Conservation (phyloP, 1,284 basidiomycete genomes). For the Apiotrichum gracile region DNA sequence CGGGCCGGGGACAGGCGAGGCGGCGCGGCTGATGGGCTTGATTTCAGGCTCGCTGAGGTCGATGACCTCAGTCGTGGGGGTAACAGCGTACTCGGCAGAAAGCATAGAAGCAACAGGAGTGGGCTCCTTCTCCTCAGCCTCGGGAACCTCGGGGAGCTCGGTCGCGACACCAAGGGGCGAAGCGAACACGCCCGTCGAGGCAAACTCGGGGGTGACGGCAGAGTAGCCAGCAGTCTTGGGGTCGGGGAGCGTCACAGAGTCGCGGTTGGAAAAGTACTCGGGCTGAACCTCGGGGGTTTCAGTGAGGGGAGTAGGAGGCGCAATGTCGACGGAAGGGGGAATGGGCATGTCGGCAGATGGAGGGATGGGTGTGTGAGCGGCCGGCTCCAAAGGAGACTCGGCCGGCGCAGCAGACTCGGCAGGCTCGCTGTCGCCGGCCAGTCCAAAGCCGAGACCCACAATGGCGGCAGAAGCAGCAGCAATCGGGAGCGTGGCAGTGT, state of each 20-base stretch:
- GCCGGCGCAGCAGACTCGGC: neutral
- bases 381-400: too few species aligned
- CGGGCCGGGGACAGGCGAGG: neutral
- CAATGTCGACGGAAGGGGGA: neutral
- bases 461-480: neutral
- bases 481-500: neutral
- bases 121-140: neutral
- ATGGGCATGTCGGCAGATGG: neutral
- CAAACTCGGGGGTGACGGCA: slow-evolving; percentile 1
- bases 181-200: neutral
- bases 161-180: neutral
- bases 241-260: neutral
- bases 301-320: neutral
- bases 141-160: neutral
- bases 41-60: neutral
- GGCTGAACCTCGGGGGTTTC: neutral
- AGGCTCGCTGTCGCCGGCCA: neutral
- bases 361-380: too few species aligned
- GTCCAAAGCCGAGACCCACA: neutral
- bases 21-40: neutral
- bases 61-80: neutral
- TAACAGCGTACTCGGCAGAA: too few species aligned
- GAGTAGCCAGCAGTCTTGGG: neutral
- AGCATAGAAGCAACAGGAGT: too few species aligned
- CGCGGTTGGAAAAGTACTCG: neutral